Evolutionary conservation across 352 stramenopile species (phyloP).

Genomic region (Pythium brachiatum): DNA sequence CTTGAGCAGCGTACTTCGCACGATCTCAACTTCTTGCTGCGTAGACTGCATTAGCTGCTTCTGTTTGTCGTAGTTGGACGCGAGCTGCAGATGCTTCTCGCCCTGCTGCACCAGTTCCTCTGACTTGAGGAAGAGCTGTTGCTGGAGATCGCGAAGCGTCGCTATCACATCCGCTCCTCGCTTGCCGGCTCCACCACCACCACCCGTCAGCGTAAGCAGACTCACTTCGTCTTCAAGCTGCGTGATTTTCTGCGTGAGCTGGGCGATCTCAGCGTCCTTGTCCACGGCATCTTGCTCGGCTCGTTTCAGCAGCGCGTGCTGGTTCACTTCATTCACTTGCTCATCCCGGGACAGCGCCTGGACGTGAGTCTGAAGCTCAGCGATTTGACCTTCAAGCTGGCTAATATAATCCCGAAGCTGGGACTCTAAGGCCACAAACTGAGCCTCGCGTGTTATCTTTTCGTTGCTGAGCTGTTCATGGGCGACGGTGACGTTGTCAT

Average conservation of each 20-base stretch:
- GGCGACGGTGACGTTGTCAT: constrained; percentile 40
- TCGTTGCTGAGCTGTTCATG: constrained; percentile 35
- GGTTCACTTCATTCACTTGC: constrained; percentile 35
- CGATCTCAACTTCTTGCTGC: constrained; percentile 49
- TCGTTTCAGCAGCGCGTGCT: constrained; percentile 33
- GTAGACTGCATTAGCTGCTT: constrained; percentile 43
- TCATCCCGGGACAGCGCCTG: constrained; percentile 27
- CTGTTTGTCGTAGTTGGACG: constrained; percentile 39
- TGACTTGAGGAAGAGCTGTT: constrained; percentile 71
- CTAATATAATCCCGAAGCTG: constrained; percentile 28
- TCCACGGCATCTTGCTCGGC: constrained; percentile 37
- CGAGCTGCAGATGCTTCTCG: constrained; percentile 62
- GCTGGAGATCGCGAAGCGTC: constrained; percentile 50
- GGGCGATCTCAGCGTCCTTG: constrained; percentile 33
- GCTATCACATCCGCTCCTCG: constrained; percentile 13
- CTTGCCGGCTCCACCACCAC: constrained; percentile 21
- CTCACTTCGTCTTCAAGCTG: constrained; percentile 53
- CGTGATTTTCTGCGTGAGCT: constrained; percentile 36
- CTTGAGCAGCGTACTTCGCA: constrained; percentile 47
- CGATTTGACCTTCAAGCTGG: constrained; percentile 20
- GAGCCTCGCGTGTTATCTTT: constrained; percentile 27
- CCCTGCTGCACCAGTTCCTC: constrained; percentile 72
- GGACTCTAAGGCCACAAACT: constrained; percentile 24
- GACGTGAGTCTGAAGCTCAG: constrained; percentile 27
- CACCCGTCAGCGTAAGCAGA: constrained; percentile 35